These are phyloP conservation scores for Globisporangium viniferum DNA, from an alignment of 352 stramenopile genomes.

Conservation along the genomic window DNA sequence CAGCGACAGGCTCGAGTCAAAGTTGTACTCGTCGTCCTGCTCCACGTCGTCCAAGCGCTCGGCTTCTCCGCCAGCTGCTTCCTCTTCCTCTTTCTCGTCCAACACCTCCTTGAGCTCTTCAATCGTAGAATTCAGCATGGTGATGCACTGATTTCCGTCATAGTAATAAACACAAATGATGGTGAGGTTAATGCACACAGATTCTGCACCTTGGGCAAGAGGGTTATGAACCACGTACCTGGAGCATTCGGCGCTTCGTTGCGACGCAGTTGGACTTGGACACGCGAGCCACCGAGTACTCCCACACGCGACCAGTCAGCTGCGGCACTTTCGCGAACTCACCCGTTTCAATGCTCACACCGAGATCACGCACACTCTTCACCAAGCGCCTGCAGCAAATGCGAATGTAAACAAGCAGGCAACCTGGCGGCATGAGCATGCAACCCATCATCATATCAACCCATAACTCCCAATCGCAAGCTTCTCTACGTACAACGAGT, in stretches of 20 bases:
- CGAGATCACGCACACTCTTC: constrained; percentile 67
- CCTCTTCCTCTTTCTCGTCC: constrained; percentile 37
- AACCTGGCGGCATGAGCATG: constrained; percentile 6
- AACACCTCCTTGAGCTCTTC: constrained; percentile 80
- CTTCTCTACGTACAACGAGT: constrained; percentile 49
- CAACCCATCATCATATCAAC: neutral
- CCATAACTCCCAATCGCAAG: neutral
- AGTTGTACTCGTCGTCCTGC: constrained; percentile 62
- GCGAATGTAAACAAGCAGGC: neutral
- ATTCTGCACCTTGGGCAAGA: neutral
- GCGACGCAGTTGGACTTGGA: constrained; percentile 87
- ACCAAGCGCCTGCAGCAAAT: constrained; percentile 50
- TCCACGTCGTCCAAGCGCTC: constrained; percentile 51
- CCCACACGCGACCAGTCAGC: constrained; percentile 81
- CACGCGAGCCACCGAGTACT: constrained; percentile 59
- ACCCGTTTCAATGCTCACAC: constrained; percentile 34
- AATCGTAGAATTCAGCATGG: constrained; percentile 79
- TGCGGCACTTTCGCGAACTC: constrained; percentile 61
- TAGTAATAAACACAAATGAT: neutral
- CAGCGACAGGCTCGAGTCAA: constrained; percentile 68
- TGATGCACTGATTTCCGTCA: constrained; percentile 47
- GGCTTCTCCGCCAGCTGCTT: constrained; percentile 16
- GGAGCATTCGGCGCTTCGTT: constrained; percentile 83
- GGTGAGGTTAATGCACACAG: neutral
- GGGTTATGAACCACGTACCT: constrained; percentile 32